phyloP scores from a whole-genome alignment of 2,329 filamentous ascomycete species.

The Dendryphion nanum region DNA sequence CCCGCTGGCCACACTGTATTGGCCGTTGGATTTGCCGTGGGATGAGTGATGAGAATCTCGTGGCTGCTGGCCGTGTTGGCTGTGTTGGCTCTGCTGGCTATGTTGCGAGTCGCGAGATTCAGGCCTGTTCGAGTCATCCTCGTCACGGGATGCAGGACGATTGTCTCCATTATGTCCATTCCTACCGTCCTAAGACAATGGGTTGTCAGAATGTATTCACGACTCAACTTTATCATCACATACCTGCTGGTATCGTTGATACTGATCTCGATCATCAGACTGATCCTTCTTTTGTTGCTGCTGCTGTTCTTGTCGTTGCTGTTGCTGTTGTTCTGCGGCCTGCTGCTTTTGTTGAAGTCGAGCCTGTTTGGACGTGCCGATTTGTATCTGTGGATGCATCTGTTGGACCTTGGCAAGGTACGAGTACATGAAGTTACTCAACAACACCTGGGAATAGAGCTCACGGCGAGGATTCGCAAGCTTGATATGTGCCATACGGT shows the following conservation, averaged over 20 bases:
- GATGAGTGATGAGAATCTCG: conserved; percentile 33
- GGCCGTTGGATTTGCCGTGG: conserved; percentile 25
- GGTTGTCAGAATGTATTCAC: no score
- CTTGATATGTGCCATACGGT: conserved; percentile 98
- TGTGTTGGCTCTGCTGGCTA: not conserved
- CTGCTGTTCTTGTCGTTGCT: conserved; percentile 41
- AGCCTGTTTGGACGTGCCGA: conserved; percentile 76
- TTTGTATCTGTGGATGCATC: conserved; percentile 94
- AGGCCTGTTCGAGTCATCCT: conserved; percentile 8
- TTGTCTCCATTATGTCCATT: conserved; percentile 9
- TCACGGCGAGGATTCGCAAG: conserved; percentile 93
- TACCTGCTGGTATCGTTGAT: conserved; percentile 36
- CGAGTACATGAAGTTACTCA: conserved; percentile 99
- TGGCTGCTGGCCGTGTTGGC: conserved; percentile 12
- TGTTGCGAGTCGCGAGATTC: conserved; percentile 8
- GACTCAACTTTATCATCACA: conserved; percentile 3
- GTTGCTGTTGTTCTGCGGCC: conserved; percentile 42
- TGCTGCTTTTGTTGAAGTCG: conserved; percentile 62
- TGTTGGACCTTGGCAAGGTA: conserved; percentile 98
- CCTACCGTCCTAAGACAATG: no score
- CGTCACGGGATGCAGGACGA: conserved; percentile 2
- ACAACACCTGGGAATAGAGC: conserved; percentile 87
- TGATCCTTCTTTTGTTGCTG: conserved; percentile 43
- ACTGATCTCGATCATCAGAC: conserved; percentile 41
- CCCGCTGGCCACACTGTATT: conserved; percentile 38